Percentiles rank a stretch among this genome's conserved stretches.
Conservation (phyloP, 208 protist species). For the Willaertia magna region DNA sequence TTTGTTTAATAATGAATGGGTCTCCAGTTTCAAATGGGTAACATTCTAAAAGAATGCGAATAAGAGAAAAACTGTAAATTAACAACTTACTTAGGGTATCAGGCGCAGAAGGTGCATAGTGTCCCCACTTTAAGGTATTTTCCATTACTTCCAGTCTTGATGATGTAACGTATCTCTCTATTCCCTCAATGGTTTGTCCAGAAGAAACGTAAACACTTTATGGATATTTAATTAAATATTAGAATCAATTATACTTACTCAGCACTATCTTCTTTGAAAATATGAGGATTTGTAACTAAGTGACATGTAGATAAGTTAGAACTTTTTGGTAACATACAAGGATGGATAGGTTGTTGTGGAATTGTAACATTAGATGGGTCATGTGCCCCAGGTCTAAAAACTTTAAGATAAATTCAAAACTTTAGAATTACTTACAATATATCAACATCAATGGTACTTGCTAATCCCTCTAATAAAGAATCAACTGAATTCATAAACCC, state of each 20-base stretch:
- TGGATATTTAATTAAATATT: neutral
- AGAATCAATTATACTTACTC: neutral
- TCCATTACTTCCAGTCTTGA: constrained; percentile 53
- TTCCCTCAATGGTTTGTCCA: constrained; percentile 65
- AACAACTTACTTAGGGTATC: constrained; percentile 48
- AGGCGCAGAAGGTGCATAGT: constrained; percentile 66
- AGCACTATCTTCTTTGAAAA: constrained; percentile 37
- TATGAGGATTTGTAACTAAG: constrained; percentile 65
- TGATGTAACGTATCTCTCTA: constrained; percentile 44
- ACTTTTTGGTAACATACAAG: constrained; percentile 52
- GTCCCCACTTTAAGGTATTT: constrained; percentile 50
- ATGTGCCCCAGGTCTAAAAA: constrained; percentile 44
- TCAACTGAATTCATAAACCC: constrained; percentile 58
- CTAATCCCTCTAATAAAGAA: constrained; percentile 44
- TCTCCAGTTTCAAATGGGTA: constrained; percentile 65
- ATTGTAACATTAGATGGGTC: constrained; percentile 72
- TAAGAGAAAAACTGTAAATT: too few species aligned
- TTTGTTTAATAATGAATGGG: constrained; percentile 56
- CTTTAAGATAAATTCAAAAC: neutral
- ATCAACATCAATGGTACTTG: constrained; percentile 57
- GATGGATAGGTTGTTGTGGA: constrained; percentile 75
- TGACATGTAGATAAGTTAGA: constrained; percentile 47
- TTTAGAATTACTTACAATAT: constrained; percentile 37
- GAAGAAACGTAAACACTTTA: constrained; percentile 18
- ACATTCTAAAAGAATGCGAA: constrained; percentile 40